Percentiles rank a stretch among this genome's conserved stretches.
Evolutionary conservation across 176 grass and related monocot genomes (phyloP).

Genomic region (Triticum urartu): DNA sequence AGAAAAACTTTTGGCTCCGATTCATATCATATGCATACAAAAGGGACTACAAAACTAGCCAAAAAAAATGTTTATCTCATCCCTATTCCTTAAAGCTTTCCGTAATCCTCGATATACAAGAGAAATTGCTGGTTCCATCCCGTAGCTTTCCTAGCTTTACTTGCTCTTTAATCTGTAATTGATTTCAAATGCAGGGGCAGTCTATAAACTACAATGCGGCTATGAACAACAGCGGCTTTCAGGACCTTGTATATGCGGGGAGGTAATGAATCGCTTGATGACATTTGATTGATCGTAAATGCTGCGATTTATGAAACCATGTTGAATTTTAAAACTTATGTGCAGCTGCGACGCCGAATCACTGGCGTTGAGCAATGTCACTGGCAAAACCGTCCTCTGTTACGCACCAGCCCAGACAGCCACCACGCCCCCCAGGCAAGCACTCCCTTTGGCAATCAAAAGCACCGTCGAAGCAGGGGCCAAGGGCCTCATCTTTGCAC

Average conservation of each 20-base stretch:
- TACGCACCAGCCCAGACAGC: not conserved
- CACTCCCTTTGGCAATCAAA: fast-evolving
- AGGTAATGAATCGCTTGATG: conserved; percentile 1
- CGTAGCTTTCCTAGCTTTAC: not conserved
- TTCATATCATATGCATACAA: too few species aligned
- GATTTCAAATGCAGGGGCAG: conserved; percentile 31
- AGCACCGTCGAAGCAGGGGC: not conserved
- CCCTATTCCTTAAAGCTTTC: too few species aligned
- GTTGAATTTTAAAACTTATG: not conserved
- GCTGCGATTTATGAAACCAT: not conserved
- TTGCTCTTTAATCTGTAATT: not conserved
- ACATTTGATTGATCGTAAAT: too few species aligned
- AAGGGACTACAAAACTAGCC: too few species aligned
- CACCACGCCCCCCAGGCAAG: fast-evolving
- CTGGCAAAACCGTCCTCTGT: conserved; percentile 26
- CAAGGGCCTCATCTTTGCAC: conserved; percentile 27
- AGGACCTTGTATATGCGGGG: not conserved
- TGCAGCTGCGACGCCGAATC: not conserved
- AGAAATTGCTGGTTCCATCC: too few species aligned
- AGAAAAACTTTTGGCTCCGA: too few species aligned
- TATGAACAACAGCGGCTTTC: not conserved
- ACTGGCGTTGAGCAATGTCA: not conserved
- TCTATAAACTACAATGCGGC: conserved; percentile 29
- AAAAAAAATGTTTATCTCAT: too few species aligned
- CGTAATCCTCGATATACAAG: too few species aligned